These are phyloP conservation scores for Kwoniella sp. DNA, from an alignment of 768 basidiomycete genomes.

Conservation along the genomic window DNA sequence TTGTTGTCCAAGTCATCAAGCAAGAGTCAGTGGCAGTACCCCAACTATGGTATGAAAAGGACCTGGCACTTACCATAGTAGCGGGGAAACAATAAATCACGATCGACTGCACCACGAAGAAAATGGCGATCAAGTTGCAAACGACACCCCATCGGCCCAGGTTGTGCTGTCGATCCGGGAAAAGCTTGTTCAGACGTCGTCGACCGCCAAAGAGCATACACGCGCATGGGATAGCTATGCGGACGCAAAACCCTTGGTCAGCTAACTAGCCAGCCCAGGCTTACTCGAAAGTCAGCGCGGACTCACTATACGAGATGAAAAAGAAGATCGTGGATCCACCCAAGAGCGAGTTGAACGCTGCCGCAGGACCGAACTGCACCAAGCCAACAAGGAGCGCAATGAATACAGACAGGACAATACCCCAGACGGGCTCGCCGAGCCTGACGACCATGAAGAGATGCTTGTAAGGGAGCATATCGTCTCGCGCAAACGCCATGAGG, in stretches of 20 bases:
- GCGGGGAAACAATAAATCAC: conserved; percentile 34
- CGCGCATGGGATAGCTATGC: conserved; percentile 15
- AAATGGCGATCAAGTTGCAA: conserved; percentile 26
- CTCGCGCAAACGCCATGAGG: conserved; percentile 27
- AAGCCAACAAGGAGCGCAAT: conserved; percentile 22
- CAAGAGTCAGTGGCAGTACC: neutral
- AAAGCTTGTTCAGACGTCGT: conserved; percentile 15
- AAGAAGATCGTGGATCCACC: conserved; percentile 29
- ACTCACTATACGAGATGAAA: conserved; percentile 29
- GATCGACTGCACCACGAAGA: conserved; percentile 25
- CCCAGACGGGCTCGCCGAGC: conserved; percentile 33
- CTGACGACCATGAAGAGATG: conserved; percentile 15
- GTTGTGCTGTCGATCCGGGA: conserved; percentile 23
- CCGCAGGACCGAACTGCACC: conserved; percentile 27
- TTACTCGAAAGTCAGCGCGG: neutral
- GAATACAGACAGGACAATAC: conserved; percentile 17
- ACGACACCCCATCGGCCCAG: conserved; percentile 27
- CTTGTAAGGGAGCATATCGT: conserved; percentile 20
- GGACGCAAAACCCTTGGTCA: neutral
- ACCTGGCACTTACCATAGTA: conserved; percentile 12
- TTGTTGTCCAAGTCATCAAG: neutral
- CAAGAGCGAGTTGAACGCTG: conserved; percentile 29
- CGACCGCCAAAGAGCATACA: conserved; percentile 33
- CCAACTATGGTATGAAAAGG: too few relatives aligned
- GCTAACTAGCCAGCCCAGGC: neutral